These are phyloP conservation scores for Dimargaris cristalligena DNA, from an alignment of 192 early-diverging fungal genomes.

Conservation along the genomic window DNA sequence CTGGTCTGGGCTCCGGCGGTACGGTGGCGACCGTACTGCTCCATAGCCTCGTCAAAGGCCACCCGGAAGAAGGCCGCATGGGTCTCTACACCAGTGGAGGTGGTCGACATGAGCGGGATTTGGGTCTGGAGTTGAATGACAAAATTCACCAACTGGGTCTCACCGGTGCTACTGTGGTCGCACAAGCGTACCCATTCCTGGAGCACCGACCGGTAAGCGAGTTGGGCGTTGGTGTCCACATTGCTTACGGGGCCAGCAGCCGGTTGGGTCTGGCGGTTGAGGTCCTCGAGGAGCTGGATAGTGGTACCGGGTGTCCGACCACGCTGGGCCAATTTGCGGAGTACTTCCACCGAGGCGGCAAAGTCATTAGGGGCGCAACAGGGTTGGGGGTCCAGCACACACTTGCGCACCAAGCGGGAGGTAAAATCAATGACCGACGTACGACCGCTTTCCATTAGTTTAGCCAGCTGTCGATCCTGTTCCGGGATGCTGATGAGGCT, in stretches of 20 bases:
- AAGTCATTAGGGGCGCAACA: slow-evolving; percentile 36
- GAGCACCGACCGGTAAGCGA: slow-evolving; percentile 24
- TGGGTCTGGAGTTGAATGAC: slow-evolving; percentile 51
- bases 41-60: slow-evolving; percentile 69
- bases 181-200: slow-evolving; percentile 28
- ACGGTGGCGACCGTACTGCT: slow-evolving; percentile 51
- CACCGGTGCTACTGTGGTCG: slow-evolving; percentile 26
- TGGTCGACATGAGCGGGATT: slow-evolving; percentile 56
- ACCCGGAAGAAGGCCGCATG: slow-evolving; percentile 82
- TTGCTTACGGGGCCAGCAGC: background rate
- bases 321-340: slow-evolving; percentile 43
- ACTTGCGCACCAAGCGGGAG: slow-evolving; percentile 50
- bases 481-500: slow-evolving; percentile 59
- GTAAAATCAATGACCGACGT: slow-evolving; percentile 60
- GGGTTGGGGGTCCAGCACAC: slow-evolving; percentile 35
- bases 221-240: background rate
- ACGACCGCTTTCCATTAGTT: slow-evolving; percentile 62
- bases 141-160: slow-evolving; percentile 24
- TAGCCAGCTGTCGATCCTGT: slow-evolving; percentile 77
- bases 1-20: slow-evolving; percentile 13
- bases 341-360: slow-evolving; percentile 51
- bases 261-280: slow-evolving; percentile 15
- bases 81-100: too few relatives aligned
- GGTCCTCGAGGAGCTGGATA: slow-evolving; percentile 20
- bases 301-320: slow-evolving; percentile 38